A percentile compares a stretch with the other conserved stretches of the same genome.
Evolutionary conservation across 2,329 filamentous ascomycete species (phyloP).

Genomic region (Penicillium sp.): DNA sequence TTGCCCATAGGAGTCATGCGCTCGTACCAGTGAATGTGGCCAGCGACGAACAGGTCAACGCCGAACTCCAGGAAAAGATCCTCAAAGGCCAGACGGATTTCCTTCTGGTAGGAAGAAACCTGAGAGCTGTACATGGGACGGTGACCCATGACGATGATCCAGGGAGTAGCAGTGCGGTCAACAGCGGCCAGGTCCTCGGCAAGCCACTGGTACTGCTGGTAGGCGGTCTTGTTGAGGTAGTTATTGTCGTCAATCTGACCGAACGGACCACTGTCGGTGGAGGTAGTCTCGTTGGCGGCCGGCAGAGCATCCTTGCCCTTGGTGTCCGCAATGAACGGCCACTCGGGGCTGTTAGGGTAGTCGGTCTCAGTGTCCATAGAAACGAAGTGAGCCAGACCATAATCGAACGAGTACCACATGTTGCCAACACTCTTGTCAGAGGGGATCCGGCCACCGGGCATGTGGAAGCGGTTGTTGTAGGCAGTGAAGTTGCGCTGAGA

Average conservation of each 20-base stretch:
- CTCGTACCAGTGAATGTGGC: slow-evolving; percentile 52
- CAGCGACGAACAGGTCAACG: slow-evolving; percentile 50
- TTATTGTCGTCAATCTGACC: slow-evolving; percentile 41
- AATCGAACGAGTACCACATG: slow-evolving; percentile 58
- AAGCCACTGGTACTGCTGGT: slow-evolving; percentile 45
- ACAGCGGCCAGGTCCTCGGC: slow-evolving; percentile 45
- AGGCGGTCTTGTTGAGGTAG: slow-evolving; percentile 44
- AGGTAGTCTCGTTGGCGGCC: slow-evolving; percentile 43
- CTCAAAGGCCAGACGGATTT: slow-evolving; percentile 50
- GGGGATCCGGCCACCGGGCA: too few relatives aligned
- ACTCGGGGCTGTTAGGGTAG: slow-evolving; percentile 50
- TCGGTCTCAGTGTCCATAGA: slow-evolving; percentile 52
- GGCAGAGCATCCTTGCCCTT: slow-evolving; percentile 44
- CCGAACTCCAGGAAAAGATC: slow-evolving; percentile 44
- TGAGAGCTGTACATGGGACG: slow-evolving; percentile 51
- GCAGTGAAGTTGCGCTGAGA: slow-evolving; percentile 55
- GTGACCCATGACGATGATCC: slow-evolving; percentile 52
- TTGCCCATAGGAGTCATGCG: slow-evolving; percentile 44
- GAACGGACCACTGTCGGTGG: slow-evolving; percentile 53
- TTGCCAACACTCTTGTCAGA: slow-evolving; percentile 52
- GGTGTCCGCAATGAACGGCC: slow-evolving; percentile 46
- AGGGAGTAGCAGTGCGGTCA: slow-evolving; percentile 50
- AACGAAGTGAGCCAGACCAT: slow-evolving; percentile 54
- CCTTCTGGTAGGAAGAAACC: slow-evolving; percentile 44
- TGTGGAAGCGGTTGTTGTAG: slow-evolving; percentile 53